These are phyloP conservation scores for Turnera subulata DNA, from an alignment of 345 rosid genomes.

Conservation along the genomic window DNA sequence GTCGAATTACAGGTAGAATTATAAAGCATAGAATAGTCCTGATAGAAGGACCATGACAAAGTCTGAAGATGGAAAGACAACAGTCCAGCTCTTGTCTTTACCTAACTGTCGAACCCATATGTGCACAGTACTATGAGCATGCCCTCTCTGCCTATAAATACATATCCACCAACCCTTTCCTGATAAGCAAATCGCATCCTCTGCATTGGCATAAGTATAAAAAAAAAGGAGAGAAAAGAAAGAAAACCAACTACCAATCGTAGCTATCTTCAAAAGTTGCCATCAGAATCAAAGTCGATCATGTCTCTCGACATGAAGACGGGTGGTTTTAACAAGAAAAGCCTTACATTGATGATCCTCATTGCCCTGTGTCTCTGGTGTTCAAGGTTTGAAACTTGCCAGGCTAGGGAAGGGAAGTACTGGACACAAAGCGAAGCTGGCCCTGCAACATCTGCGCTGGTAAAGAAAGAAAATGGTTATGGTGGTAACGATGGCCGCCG, in stretches of 20 bases:
- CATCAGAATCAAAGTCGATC: no score
- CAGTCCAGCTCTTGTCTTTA: slow-evolving; percentile 20
- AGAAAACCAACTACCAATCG: no score
- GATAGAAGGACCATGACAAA: no score
- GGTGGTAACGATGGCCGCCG: slow-evolving; percentile 14
- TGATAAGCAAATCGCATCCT: not conserved
- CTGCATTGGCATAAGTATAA: slow-evolving; percentile 5
- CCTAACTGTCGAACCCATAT: slow-evolving; percentile 32
- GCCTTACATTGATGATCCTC: slow-evolving; percentile 14
- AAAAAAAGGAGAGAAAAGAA: no score
- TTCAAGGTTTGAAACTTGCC: slow-evolving; percentile 33
- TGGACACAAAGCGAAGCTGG: slow-evolving; percentile 23
- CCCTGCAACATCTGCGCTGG: not conserved
- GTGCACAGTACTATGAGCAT: slow-evolving; percentile 16
- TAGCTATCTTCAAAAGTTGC: not conserved
- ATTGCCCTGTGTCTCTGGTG: slow-evolving; percentile 30
- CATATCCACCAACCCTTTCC: slow-evolving; percentile 1
- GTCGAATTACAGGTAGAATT: no score
- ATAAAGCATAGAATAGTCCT: no score
- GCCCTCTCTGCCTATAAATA: slow-evolving; percentile 36
- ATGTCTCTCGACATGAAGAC: slow-evolving; percentile 21
- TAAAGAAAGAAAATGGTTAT: slow-evolving; percentile 7
- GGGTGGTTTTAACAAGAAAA: slow-evolving; percentile 24
- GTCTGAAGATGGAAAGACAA: not conserved
- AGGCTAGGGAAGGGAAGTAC: slow-evolving; percentile 43